Evolutionary conservation across 2,329 filamentous ascomycete species (phyloP), one percentile per base, ranked within the genome.

Genomic region (Sporothrix mexicana): DNA sequence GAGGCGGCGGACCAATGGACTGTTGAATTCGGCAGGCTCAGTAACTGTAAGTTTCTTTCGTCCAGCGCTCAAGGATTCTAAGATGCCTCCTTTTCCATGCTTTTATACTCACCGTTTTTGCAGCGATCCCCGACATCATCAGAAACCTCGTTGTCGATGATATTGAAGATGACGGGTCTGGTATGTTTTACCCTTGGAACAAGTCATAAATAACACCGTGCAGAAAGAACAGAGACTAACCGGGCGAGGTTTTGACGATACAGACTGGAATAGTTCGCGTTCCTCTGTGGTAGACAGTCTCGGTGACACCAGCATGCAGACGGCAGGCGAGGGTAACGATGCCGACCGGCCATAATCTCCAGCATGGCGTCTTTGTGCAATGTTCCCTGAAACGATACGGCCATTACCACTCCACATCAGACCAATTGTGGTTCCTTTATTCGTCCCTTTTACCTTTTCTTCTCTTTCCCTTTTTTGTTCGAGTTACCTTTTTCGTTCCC

Each of bases 151-250:
- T 87, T 59, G 84, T 88, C 17, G 87, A 89, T 67, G 86, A 88
- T 73, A 78, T 87, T 72, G 88, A 89, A 74, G 87, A 89, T 70
- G 88, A 89, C 71, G 87, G 81, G 76, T 88, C 87, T 76, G 87
- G 88, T 88, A 87, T 82, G 87, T 85, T 79, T 75, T 77, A n/a
- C 7, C 23, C 5, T 10, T 23, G 15, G 8, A 66, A 9, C 8
- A 59, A 1, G 69, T 15, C 3, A 30, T 15, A 76, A n/a, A n/a
- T 17, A 64, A 23, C 6, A 3, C 30, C 20, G 17, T 36, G 5
- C n/a, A 15, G 55, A 55, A 41, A 43, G 12, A 17, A 36, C 8
- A 55, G 30, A 30, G 43, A 8, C 71, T 71, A 64, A 74, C 69
- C 25, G 12, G 43, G 59, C 9, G 36, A 74, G 64, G 62, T 71